Percentiles rank a stretch among this genome's conserved stretches.
These are phyloP conservation scores for Stenocarpella maydis DNA, from an alignment of 2,329 filamentous ascomycete species.

Conservation along the genomic window DNA sequence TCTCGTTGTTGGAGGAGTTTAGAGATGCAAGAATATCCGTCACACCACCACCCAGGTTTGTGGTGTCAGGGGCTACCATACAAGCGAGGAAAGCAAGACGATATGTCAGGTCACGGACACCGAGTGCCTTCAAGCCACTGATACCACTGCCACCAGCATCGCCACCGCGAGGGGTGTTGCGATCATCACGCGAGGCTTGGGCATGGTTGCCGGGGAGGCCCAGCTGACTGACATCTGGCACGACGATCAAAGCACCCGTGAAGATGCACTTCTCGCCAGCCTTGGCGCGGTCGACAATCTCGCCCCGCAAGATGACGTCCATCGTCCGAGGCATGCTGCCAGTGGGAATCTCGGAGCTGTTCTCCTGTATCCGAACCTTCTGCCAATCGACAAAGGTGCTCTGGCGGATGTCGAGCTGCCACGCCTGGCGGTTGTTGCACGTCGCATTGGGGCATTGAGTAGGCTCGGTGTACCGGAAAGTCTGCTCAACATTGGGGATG, in stretches of 20 bases:
- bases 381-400: conserved; percentile 99
- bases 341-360: conserved; percentile 96
- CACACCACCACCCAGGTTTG: conserved; percentile 80
- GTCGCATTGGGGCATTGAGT: conserved; percentile 90
- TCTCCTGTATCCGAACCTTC: conserved; percentile 97
- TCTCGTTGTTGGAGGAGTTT: conserved; percentile 74
- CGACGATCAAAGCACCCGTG: conserved; percentile 93
- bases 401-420: conserved; percentile 95
- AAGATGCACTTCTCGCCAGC: conserved; percentile 99
- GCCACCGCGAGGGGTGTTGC: conserved; percentile 73
- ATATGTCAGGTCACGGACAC: conserved; percentile 94
- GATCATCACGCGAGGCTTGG: conserved; percentile 84
- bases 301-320: conserved; percentile 94
- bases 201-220: conserved; percentile 86
- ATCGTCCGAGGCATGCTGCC: conserved; percentile 98
- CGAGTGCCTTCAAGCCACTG: conserved; percentile 87
- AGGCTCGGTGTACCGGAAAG: conserved; percentile 96
- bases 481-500: conserved; percentile 93
- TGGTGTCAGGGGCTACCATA: conserved; percentile 92
- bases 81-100: conserved; percentile 95
- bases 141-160: conserved; percentile 88
- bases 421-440: conserved; percentile 90
- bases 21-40: conserved; percentile 86
- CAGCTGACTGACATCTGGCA: conserved; percentile 95
- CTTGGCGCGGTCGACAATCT: conserved; percentile 97